Conservation (phyloP, 2,329 filamentous ascomycete genomes). For the Fusarium circinatum region DNA sequence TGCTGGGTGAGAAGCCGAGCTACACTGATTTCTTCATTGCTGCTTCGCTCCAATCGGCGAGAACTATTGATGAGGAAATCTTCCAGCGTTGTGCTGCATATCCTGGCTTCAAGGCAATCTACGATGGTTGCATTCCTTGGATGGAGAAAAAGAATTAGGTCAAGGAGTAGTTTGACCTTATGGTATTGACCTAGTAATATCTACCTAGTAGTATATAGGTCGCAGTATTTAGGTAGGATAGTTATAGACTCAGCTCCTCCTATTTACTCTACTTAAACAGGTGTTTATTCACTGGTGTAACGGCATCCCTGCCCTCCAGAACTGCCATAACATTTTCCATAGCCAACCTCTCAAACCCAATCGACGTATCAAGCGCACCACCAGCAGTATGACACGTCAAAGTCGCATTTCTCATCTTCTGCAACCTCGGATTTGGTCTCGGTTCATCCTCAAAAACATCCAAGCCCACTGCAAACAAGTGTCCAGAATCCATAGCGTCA, state of each 20-base stretch:
- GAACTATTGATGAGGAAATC: constrained; percentile 4
- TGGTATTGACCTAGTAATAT: too few species aligned
- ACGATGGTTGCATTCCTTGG: neutral
- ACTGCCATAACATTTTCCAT: constrained; percentile 65
- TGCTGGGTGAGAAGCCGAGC: neutral
- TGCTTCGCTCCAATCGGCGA: constrained; percentile 8
- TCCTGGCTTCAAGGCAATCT: constrained; percentile 3
- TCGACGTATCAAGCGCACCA: constrained; percentile 62
- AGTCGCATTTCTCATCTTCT: constrained; percentile 48
- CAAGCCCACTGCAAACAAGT: constrained; percentile 44
- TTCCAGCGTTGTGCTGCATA: neutral
- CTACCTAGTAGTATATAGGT: too few species aligned
- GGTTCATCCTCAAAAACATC: constrained; percentile 31
- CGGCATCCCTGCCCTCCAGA: constrained; percentile 53
- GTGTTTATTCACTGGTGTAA: constrained; percentile 48
- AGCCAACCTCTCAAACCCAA: constrained; percentile 64
- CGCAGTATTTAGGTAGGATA: neutral
- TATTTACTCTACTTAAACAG: constrained; percentile 30
- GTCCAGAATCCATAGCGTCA: constrained; percentile 23
- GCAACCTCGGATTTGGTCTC: constrained; percentile 43
- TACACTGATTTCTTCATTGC: constrained; percentile 20
- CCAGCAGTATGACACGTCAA: constrained; percentile 66
- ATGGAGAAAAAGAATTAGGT: constrained; percentile 6
- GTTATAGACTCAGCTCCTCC: neutral
- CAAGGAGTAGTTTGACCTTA: neutral